Evolutionary conservation across 1,139 yeast species (phyloP).

Genomic region (Kodamaea sp.): DNA sequence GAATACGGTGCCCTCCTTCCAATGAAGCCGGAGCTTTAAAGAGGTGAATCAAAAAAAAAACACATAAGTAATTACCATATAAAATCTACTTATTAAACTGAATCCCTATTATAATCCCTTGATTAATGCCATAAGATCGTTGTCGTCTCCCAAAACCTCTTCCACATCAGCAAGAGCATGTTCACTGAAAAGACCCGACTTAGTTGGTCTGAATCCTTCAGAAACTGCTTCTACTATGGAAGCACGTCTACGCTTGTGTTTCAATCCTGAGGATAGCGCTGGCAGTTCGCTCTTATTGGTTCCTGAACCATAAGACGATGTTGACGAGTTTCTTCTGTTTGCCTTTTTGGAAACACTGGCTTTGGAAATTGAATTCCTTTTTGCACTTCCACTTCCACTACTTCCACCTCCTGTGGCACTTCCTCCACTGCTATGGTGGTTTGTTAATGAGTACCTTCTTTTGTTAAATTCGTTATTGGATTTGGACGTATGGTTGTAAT

Average conservation of each 20-base stretch:
- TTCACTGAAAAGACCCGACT: constrained; percentile 73
- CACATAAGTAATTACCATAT: too few species aligned
- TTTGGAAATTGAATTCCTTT: constrained; percentile 13
- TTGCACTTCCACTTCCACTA: constrained; percentile 1
- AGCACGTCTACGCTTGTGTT: constrained; percentile 51
- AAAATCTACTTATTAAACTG: too few species aligned
- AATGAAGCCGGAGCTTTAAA: too few species aligned
- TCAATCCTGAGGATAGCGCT: constrained; percentile 7
- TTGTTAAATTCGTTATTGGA: constrained; percentile 21
- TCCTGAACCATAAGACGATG: constrained; percentile 11
- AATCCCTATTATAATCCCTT: constrained; percentile 44
- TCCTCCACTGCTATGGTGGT: constrained; percentile 6
- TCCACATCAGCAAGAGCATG: constrained; percentile 72
- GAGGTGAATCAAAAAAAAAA: too few species aligned
- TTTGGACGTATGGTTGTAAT: constrained; percentile 25
- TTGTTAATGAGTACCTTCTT: constrained; percentile 17
- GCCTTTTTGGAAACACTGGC: constrained; percentile 6
- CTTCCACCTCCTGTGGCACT: constrained; percentile 2
- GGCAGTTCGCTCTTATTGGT: constrained; percentile 9
- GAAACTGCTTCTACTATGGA: constrained; percentile 73
- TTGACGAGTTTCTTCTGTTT: constrained; percentile 13
- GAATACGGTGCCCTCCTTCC: too few species aligned
- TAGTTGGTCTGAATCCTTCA: constrained; percentile 72
- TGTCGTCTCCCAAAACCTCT: constrained; percentile 52
- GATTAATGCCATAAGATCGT: constrained; percentile 47